Base-by-base conservation (phyloP, 2,329 filamentous ascomycete genomes). In the Fusarium haematococcum region DNA sequence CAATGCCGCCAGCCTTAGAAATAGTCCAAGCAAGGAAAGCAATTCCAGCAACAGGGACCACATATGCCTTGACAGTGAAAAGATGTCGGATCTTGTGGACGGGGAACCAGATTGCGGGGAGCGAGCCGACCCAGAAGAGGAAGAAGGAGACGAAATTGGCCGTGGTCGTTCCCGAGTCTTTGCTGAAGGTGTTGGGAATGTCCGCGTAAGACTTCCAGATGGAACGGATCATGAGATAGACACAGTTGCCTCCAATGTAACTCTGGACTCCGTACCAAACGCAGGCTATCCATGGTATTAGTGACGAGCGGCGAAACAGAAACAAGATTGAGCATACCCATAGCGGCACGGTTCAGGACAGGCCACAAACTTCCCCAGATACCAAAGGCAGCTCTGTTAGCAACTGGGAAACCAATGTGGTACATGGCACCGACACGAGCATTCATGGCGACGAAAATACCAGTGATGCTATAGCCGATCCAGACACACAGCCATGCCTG, bases 301-400 rank as follows among this genome's bases (percentile, higher is more conserved):
- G 73, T 45, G 18, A 32, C 13, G 10, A 9, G 20, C 3, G 3
- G n/a, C 27, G 9, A 20, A 9, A 4, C 35, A 41, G 9, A 30
- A 58, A 30, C 16, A 23, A 25, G 33, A 30, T 5, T 6, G 27
- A 41, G 78, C 85, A 79, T 79, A 86, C 85, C 88, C 89, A 97
- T 95, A 8, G 91, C 94, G n/a, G 94, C 93, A 48, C 95, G 90
- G 80, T 97, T 97, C 75, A 97, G 92, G 0, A 97, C 91, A 0
- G 95, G 95, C 95, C 95, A 97, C 61, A 97, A 83, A 32, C 91
- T 92, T 1, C 95, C 95, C 93, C 94, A 98, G 65, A 97, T 93
- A 16, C 95, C 95, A 78, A 97, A 98, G 0, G 92, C 94, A 0
- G 94, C 88, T 65, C 95, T 88, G 75, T 88, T 90, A 35, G 93